Evolutionary conservation across 768 basidiomycete species (phyloP).

Genomic region (Tricholoma hemisulphureum): DNA sequence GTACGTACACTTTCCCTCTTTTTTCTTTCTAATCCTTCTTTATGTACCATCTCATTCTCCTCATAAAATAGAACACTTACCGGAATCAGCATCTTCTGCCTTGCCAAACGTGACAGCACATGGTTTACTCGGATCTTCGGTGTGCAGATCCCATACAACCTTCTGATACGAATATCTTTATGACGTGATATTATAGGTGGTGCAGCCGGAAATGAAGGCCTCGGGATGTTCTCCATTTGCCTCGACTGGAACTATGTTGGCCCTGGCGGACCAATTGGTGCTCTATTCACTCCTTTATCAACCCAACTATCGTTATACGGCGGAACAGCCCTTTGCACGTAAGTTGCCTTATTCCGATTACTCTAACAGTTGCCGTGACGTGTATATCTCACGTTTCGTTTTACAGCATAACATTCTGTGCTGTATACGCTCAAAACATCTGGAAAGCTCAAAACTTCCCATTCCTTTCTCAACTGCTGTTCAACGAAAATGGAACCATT

Average conservation of each 20-base stretch:
- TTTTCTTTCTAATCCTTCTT: not conserved
- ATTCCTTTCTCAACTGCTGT: constrained; percentile 32
- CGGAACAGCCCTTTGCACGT: constrained; percentile 52
- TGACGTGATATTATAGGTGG: constrained; percentile 46
- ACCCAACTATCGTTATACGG: constrained; percentile 51
- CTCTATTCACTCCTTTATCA: constrained; percentile 50
- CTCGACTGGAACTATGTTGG: constrained; percentile 65
- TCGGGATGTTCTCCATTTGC: constrained; percentile 56
- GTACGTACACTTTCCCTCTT: constrained; percentile 21
- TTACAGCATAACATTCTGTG: constrained; percentile 3
- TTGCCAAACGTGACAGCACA: constrained; percentile 35
- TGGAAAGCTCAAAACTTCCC: constrained; percentile 9
- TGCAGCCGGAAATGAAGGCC: constrained; percentile 60
- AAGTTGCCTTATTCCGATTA: constrained; percentile 20
- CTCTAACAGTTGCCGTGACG: constrained; percentile 16
- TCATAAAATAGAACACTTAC: constrained; percentile 50
- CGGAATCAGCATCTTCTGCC: constrained; percentile 58
- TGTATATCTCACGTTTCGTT: too few relatives aligned
- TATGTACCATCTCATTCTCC: not conserved
- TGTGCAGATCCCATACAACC: constrained; percentile 1
- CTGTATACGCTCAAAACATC: not conserved
- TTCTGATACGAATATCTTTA: not conserved
- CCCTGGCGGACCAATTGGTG: constrained; percentile 43
- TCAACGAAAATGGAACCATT: constrained; percentile 43
- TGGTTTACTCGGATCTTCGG: constrained; percentile 57